These are phyloP conservation scores for Fusarium dlaminii DNA, from an alignment of 2,329 filamentous ascomycete genomes.

Conservation along the genomic window DNA sequence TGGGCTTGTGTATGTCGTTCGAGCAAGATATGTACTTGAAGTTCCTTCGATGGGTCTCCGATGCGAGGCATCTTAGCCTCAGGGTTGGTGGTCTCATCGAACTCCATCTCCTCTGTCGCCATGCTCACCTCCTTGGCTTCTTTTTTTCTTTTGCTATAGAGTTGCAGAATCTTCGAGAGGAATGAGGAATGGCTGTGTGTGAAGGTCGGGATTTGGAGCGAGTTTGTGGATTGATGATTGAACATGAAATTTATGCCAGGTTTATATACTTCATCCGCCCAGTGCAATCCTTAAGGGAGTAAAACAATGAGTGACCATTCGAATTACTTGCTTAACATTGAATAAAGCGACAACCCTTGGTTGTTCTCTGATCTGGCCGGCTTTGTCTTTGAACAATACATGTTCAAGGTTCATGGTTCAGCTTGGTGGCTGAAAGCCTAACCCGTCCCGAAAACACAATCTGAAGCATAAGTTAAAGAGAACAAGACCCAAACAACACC, in stretches of 20 bases:
- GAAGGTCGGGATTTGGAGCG: too few species aligned
- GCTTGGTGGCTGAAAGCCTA: neutral
- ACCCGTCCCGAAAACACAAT: neutral
- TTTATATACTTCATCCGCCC: neutral
- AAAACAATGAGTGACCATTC: rapidly evolving
- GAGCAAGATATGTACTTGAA: neutral
- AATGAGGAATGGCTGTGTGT: too few species aligned
- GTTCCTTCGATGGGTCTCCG: neutral
- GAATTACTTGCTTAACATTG: rapidly evolving
- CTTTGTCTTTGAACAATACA: neutral
- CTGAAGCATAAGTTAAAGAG: too few species aligned
- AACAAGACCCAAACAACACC: rapidly evolving
- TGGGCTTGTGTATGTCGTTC: neutral
- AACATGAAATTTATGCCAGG: neutral
- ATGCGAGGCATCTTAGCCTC: neutral
- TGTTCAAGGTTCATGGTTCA: neutral
- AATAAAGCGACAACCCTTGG: rapidly evolving
- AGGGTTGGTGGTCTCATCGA: neutral
- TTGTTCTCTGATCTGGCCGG: neutral
- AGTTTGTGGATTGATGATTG: neutral
- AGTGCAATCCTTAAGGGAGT: rapidly evolving
- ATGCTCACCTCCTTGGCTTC: neutral
- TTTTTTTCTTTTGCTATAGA: rapidly evolving
- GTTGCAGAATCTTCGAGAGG: neutral
- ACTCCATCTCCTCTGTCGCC: neutral